phyloP scores from a whole-genome alignment of 306 rosid genomes.

The Ceratonia siliqua region DNA sequence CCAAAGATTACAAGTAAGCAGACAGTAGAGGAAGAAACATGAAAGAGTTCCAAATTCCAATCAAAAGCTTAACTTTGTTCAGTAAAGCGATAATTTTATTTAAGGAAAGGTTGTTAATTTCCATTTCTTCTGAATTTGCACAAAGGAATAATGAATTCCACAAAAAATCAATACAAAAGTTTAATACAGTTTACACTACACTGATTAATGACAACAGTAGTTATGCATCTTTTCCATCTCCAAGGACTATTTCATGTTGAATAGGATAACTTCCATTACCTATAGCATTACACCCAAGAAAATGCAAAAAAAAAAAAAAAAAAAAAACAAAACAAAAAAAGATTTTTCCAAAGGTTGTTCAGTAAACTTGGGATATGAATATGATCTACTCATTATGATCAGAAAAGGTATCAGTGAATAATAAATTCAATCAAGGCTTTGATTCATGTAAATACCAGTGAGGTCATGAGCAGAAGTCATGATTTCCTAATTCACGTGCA shows the following conservation, averaged over 20 bases:
- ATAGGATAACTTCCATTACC: neutral
- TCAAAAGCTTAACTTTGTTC: neutral
- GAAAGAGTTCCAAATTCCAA: neutral
- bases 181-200: neutral
- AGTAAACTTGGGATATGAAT: neutral
- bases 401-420: neutral
- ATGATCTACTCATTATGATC: slow-evolving; percentile 3
- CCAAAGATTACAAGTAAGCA: neutral
- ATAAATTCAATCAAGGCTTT: slow-evolving; percentile 6
- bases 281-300: slow-evolving; percentile 8
- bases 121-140: neutral
- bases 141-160: neutral
- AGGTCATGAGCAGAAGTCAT: slow-evolving; percentile 44
- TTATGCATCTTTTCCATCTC: slow-evolving; percentile 21
- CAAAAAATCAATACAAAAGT: neutral
- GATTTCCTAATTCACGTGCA: slow-evolving; percentile 39
- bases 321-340: no score
- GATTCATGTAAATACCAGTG: slow-evolving; percentile 38
- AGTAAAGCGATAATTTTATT: neutral
- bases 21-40: neutral
- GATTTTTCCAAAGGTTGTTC: neutral
- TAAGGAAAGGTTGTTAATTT: neutral
- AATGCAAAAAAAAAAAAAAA: no score
- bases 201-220: neutral
- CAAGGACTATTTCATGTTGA: neutral